Evolutionary conservation across 176 grass and related monocot species (phyloP), one percentile per base, ranked within the genome.

Genomic region (Zea luxurians): DNA sequence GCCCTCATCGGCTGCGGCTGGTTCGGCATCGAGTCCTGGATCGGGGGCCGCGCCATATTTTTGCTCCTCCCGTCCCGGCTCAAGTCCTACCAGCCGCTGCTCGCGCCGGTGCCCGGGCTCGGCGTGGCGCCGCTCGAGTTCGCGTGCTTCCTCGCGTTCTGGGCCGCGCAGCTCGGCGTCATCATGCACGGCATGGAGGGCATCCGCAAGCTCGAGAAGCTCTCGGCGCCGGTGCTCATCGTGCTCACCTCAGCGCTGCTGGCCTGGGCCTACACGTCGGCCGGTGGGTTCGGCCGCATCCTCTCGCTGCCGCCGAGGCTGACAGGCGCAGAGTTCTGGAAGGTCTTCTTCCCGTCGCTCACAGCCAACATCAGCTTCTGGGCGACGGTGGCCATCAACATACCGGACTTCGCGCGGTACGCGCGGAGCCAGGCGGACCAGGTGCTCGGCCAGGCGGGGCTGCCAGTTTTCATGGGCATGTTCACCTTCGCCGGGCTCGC

Each of bases 321-420:
- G 12, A 82, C 89, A 4, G 13, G 68, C 7, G 36, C 66, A 1
- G 80, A 94, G 78, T 98, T 98, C 83, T 92, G 92, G 96, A 37
- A 73, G 27, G 80, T 98, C 15, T 98, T 98, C 82, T 98, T 94
- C 92, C 92, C 92, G 2, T 67, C 92, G 36, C 92, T 98, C 75
- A 94, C 92, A 13, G 96, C 96, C 4, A 98, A 94, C 89, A 89
- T 98, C 47, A 92, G 96, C 83, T 98, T 92, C 89, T 98, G 96
- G 96, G 96, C 92, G 13, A 98, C 92, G 4, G 82, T 98, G 72
- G 91, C 92, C 45, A 77, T 94, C 75, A 98, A 98, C 87, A 94
- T 98, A 16, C 96, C 96, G 2, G 96, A 94, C 83, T 98, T 98
- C 80, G 76, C 89, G 18, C 78, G 92, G 76, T 98, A 90, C 68